These are phyloP conservation scores for Chalaropsis ovoidea DNA, from an alignment of 2,329 filamentous ascomycete species.

Conservation along the genomic window DNA sequence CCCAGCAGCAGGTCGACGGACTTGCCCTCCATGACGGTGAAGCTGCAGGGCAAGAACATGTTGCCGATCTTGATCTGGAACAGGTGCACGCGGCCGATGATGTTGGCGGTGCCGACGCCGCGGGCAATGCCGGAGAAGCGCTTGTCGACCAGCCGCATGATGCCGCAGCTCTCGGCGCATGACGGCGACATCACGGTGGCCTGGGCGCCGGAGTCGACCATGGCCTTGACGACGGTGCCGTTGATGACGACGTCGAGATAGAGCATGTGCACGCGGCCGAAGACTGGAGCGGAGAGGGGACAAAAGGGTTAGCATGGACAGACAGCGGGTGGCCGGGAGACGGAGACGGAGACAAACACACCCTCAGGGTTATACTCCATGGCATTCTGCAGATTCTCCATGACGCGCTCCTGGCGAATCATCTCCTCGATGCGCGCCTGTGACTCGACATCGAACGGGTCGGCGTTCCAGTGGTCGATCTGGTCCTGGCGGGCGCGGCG, in stretches of 20 bases:
- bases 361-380: slow-evolving; percentile 97
- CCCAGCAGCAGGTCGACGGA: slow-evolving; percentile 87
- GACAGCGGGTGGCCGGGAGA: slow-evolving; percentile 16
- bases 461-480: slow-evolving; percentile 77
- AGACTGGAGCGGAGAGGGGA: slow-evolving; percentile 48
- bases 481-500: slow-evolving; percentile 70
- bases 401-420: slow-evolving; percentile 86
- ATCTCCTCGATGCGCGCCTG: slow-evolving; percentile 93
- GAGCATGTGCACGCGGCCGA: slow-evolving; percentile 88
- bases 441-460: slow-evolving; percentile 87
- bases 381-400: slow-evolving; percentile 90
- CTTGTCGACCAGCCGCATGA: slow-evolving; percentile 90
- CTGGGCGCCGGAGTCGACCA: slow-evolving; percentile 95
- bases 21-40: slow-evolving; percentile 99
- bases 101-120: slow-evolving; percentile 87
- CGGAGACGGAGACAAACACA: slow-evolving; percentile 35
- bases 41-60: slow-evolving; percentile 81
- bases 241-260: slow-evolving; percentile 96
- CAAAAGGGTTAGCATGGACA: slow-evolving; percentile 1
- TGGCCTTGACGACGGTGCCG: slow-evolving; percentile 79
- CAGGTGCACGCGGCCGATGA: slow-evolving; percentile 88
- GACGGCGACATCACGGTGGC: slow-evolving; percentile 97
- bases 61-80: slow-evolving; percentile 89
- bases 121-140: slow-evolving; percentile 86
- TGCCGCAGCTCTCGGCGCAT: slow-evolving; percentile 83